Evolutionary conservation across 495 filamentous ascomycete genomes (phyloP).

Genomic region (Trichoderma virens): DNA sequence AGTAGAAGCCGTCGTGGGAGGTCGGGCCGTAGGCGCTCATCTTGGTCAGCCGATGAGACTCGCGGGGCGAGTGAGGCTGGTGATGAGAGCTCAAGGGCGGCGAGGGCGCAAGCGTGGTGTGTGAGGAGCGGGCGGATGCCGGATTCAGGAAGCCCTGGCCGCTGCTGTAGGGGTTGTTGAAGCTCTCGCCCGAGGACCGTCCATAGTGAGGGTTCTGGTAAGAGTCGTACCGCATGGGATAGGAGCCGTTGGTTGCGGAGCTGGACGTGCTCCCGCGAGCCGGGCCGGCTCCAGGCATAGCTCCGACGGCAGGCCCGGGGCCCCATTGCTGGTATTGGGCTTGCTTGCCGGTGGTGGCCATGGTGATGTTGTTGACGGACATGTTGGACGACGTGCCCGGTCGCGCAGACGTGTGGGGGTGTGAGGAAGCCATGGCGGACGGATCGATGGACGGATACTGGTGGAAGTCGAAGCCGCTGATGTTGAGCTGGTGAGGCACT

Average conservation of each 20-base stretch:
- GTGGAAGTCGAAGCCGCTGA: conserved; percentile 71
- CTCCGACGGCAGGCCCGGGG: conserved; percentile 24
- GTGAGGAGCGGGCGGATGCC: conserved; percentile 57
- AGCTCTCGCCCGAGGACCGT: conserved; percentile 16
- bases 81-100: conserved; percentile 42
- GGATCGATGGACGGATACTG: conserved; percentile 78
- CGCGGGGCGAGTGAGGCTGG: conserved; percentile 31
- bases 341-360: conserved; percentile 62
- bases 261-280: conserved; percentile 45
- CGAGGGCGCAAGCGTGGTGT: conserved; percentile 38
- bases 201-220: conserved; percentile 39
- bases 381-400: conserved; percentile 40
- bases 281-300: background rate
- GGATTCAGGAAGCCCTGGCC: conserved; percentile 17
- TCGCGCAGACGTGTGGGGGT: conserved; percentile 58
- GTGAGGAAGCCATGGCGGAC: conserved; percentile 32
- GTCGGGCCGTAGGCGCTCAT: conserved; percentile 40
- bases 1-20: conserved; percentile 51
- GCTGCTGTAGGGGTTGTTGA: conserved; percentile 24
- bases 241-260: conserved; percentile 32
- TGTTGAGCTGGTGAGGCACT: conserved; percentile 73
- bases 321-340: conserved; percentile 70
- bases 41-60: conserved; percentile 44
- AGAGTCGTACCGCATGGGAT: conserved; percentile 55
- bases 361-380: conserved; percentile 44